Evolutionary conservation across 2,329 filamentous ascomycete species (phyloP).

Genomic region (Cryphonectria naterciae): DNA sequence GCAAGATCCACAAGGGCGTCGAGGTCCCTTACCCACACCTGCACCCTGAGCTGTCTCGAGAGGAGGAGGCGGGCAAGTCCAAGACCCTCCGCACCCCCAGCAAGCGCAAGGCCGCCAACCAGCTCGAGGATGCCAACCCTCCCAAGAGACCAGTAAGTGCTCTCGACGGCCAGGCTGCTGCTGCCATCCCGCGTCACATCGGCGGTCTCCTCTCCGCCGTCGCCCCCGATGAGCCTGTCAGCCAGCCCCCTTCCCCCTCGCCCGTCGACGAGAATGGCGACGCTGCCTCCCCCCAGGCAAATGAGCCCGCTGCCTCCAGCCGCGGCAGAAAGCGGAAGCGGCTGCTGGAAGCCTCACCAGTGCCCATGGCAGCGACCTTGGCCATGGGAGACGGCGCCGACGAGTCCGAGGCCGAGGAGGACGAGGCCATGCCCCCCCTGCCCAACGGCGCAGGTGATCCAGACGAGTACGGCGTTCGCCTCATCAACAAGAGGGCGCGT

Average conservation of each 20-base stretch:
- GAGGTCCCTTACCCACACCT: constrained; percentile 48
- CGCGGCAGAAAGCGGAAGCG: constrained; percentile 27
- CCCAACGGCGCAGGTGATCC: constrained; percentile 49
- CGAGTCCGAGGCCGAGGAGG: constrained; percentile 27
- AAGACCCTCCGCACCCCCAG: constrained; percentile 32
- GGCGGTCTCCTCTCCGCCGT: constrained; percentile 43
- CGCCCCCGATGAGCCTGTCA: constrained; percentile 36
- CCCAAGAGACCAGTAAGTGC: constrained; percentile 48
- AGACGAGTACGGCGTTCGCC: constrained; percentile 57
- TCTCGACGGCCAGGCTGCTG: constrained; percentile 38
- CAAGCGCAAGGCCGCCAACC: constrained; percentile 55
- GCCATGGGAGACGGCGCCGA: constrained; percentile 7
- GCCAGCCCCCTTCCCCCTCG: constrained; percentile 34
- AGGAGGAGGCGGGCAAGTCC: constrained; percentile 38
- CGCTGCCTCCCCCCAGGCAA: constrained; percentile 25
- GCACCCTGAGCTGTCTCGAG: constrained; percentile 43
- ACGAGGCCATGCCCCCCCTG: constrained; percentile 33
- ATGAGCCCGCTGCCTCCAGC: constrained; percentile 23
- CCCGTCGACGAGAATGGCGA: constrained; percentile 32
- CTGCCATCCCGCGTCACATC: constrained; percentile 45
- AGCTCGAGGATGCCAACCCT: constrained; percentile 51
- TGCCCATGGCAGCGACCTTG: background rate
- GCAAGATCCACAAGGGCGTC: constrained; percentile 44
- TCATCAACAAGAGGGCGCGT: constrained; percentile 46
- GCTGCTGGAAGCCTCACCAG: constrained; percentile 9